Base-by-base conservation (phyloP, 2,329 filamentous ascomycete genomes). In the Fusarium tuaranense region DNA sequence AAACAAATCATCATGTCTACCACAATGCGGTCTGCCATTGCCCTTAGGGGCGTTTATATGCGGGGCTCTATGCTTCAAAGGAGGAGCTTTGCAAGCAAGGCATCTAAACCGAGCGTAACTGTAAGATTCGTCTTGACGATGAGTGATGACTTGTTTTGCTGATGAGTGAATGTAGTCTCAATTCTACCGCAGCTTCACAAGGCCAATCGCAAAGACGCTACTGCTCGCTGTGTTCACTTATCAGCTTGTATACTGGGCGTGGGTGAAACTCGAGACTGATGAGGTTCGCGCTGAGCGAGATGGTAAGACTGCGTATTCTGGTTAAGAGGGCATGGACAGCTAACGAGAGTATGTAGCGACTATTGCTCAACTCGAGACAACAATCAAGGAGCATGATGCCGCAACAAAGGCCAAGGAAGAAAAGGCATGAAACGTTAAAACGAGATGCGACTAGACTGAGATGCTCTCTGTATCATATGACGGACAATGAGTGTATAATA, bases 201-300 rank as follows among this genome's bases (percentile, higher is more conserved):
- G 92, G 2, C 93, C 94, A 4, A 86, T 96, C 55, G 88, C 90
- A 63, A 96, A 95, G 84, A 91, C 91, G 64, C 89, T 94, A 74
- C 87, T 96, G 41, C 88, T 93, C 79, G 93, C 94, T 64, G 88
- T 95, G 65, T 91, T 94, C 79, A 93, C 92, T 2, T 97, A 96
- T 82, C 94, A 97, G 83, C 78, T 93, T n/a, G 83, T 88, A 16
- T 96, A 95, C 83, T 94, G 90, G 85, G 85, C 84, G 16, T 97
- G 94, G 94, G 81, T 90, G 41, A 94, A 92, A 82, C 86, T 96
- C 61, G 94, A 95, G 82, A 88, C 89, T 38, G 88, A 94, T 64
- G 94, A 97, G 84, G 86, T 89, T 67, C 91, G 88, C 79, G 84
- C 85, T 22, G 86, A 91, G 53, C 89, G 89, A 76, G 83, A 88